Evolutionary conservation across 2,329 filamentous ascomycete genomes (phyloP).

Genomic region (Tothia fuscella): DNA sequence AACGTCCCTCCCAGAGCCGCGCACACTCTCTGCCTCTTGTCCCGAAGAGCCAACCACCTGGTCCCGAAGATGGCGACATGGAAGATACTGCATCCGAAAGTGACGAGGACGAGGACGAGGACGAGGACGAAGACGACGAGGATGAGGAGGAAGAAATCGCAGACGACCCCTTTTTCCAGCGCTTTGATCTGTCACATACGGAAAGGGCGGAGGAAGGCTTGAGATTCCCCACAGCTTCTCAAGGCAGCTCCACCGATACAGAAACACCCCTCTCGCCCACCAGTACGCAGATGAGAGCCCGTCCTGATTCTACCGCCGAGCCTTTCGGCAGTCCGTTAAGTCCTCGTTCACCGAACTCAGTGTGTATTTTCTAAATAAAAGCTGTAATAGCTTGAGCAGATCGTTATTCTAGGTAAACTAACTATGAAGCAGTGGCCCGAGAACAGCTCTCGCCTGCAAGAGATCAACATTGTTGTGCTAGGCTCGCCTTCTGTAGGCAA

Average conservation of each 20-base stretch:
- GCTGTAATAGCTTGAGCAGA: not conserved
- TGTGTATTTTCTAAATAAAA: not conserved
- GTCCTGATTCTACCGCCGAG: slow-evolving; percentile 11
- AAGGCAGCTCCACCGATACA: slow-evolving; percentile 20
- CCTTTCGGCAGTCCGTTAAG: slow-evolving; percentile 10
- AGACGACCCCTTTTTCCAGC: slow-evolving; percentile 30
- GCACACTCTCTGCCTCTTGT: slow-evolving; percentile 26
- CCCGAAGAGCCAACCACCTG: slow-evolving; percentile 17
- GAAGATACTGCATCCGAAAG: slow-evolving; percentile 42
- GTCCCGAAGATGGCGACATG: slow-evolving; percentile 14
- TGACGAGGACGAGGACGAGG: slow-evolving; percentile 26
- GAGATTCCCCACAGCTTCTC: slow-evolving; percentile 16
- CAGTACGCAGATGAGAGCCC: slow-evolving; percentile 14
- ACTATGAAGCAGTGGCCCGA: slow-evolving; percentile 6
- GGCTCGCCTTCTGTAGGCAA: slow-evolving; percentile 45
- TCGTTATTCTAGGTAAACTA: slow-evolving; percentile 5
- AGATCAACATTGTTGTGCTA: slow-evolving; percentile 47
- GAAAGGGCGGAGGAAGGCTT: slow-evolving; percentile 4
- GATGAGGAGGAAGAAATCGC: slow-evolving; percentile 21
- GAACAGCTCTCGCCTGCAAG: slow-evolving; percentile 27
- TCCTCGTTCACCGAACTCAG: slow-evolving; percentile 3
- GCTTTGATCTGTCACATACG: slow-evolving; percentile 22
- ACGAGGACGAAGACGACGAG: slow-evolving; percentile 12
- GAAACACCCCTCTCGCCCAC: slow-evolving; percentile 27
- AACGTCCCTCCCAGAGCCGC: slow-evolving; percentile 23